Conservation (phyloP, 352 stramenopile species). For the Globisporangium mamillatum region DNA sequence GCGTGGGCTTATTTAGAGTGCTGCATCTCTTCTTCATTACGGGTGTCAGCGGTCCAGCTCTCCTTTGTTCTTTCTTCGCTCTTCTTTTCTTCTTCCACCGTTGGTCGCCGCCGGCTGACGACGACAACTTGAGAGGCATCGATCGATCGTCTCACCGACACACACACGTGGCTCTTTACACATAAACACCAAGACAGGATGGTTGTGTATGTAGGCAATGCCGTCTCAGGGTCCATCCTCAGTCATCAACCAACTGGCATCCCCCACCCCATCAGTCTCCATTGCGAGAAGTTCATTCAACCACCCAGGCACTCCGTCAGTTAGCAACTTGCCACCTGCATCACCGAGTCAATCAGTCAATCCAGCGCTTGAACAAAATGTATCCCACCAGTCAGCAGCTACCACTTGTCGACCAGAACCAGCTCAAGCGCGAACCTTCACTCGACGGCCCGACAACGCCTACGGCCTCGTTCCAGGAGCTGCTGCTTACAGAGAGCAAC, state of each 20-base stretch:
- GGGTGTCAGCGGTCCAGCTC: constrained; percentile 8
- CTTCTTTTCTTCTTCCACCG: not conserved
- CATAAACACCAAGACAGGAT: too few relatives aligned
- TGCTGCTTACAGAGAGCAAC: constrained; percentile 6
- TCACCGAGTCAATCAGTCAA: too few relatives aligned
- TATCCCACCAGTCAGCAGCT: constrained; percentile 5
- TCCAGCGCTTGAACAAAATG: not conserved
- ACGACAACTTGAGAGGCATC: not conserved
- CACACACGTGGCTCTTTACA: too few relatives aligned
- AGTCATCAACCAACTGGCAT: too few relatives aligned
- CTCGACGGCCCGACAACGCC: not conserved
- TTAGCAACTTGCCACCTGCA: too few relatives aligned
- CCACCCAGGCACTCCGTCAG: too few relatives aligned
- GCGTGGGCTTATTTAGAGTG: not conserved
- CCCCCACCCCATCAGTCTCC: too few relatives aligned
- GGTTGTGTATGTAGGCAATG: too few relatives aligned
- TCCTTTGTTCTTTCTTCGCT: not conserved
- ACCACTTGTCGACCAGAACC: not conserved
- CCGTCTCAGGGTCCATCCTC: too few relatives aligned
- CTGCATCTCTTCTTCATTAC: not conserved
- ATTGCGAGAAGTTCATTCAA: too few relatives aligned
- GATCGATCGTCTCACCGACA: not conserved
- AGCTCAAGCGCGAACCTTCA: constrained; percentile 19
- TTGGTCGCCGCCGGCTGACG: not conserved
- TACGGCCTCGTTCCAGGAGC: constrained; percentile 11